Base-by-base conservation (phyloP, 2,329 filamentous ascomycete species). In the Sphaerostilbella broomeana region DNA sequence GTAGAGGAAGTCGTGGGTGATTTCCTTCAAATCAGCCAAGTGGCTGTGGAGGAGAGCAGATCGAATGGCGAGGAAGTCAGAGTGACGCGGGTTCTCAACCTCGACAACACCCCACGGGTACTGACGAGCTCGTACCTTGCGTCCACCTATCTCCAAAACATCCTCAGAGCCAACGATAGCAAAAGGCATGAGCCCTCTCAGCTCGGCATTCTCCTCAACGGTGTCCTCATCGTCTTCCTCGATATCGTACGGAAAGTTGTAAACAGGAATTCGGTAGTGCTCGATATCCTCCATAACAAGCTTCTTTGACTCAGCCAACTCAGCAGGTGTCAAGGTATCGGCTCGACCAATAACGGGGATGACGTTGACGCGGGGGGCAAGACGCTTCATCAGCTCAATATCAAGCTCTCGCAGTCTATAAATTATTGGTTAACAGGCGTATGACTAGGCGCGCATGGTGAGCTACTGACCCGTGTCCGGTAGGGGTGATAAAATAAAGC, bases 271-370 rank as follows among this genome's bases (percentile, higher is more conserved):
- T 61, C 92, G 85, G 74, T 98, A 98, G 69, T 98, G 92, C 70
- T 98, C 92, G 55, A 98, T 98, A 63, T 98, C 92, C 73, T 98
- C 92, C 92, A 98, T 98, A 60, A 98, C 89, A 47, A 98, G 79
- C 77, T 97, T 98, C 81, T 98, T 98, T 53, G 90, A 97, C 69
- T 98, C 92, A 52, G 92, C 92, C 49, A 98, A 77, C 72, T 98
- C 92, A 52, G 86, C 84, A 26, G 92, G 92, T 41, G 92, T 98
- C 48, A 98, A 82, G 16, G 92, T 94, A 65, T 98, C 92, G 61
- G 92, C 92, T 66, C 95, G 95, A 60, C 92, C 92, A 63, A 98
- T 95, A 56, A 98, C 92, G 48, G 92, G 92, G 52, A 98, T 98
- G 54, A 98, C 92, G 65, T 98, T 98, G 68, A 94, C 90, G 62